Evolutionary conservation across 1,284 basidiomycete species (phyloP).

Genomic region (Tylopilus orsonianus): DNA sequence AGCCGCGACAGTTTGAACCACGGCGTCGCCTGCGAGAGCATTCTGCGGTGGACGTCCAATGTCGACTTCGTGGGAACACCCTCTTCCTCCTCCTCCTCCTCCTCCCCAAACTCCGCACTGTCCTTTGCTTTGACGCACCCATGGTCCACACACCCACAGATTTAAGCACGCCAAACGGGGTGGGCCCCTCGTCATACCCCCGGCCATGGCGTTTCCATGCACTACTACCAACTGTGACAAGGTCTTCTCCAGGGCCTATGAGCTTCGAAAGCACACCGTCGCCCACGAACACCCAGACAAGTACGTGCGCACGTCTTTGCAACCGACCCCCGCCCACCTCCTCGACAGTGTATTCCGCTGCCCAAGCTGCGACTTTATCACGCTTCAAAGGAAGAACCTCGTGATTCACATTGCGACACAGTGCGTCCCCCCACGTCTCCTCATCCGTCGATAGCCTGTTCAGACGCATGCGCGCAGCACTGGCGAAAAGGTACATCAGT

Average conservation of each 20-base stretch:
- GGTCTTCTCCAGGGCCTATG: constrained; percentile 17
- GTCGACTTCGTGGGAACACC: constrained; percentile 15
- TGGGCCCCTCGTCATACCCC: no score
- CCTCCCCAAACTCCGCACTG: no score
- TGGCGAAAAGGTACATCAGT: constrained; percentile 23
- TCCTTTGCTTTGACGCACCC: not conserved
- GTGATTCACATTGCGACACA: constrained; percentile 23
- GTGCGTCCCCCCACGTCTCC: constrained; percentile 8
- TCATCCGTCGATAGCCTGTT: not conserved
- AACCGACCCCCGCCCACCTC: not conserved
- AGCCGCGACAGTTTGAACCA: constrained; percentile 57
- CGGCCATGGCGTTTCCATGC: constrained; percentile 19
- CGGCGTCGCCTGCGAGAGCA: constrained; percentile 28
- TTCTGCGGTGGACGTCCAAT: constrained; percentile 4
- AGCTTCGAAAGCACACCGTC: constrained; percentile 26
- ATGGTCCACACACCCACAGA: not conserved
- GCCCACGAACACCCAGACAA: constrained; percentile 14
- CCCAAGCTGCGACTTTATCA: constrained; percentile 21
- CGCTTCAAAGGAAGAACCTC: constrained; percentile 28
- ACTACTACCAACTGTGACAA: constrained; percentile 11
- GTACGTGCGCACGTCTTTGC: constrained; percentile 9
- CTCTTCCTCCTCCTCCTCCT: no score
- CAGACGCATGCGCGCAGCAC: constrained; percentile 16
- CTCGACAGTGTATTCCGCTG: constrained; percentile 21
- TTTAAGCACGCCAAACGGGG: constrained; percentile 1